phyloP scores from a whole-genome alignment of 179 eudicot species.

The Gypsophila paniculata region DNA sequence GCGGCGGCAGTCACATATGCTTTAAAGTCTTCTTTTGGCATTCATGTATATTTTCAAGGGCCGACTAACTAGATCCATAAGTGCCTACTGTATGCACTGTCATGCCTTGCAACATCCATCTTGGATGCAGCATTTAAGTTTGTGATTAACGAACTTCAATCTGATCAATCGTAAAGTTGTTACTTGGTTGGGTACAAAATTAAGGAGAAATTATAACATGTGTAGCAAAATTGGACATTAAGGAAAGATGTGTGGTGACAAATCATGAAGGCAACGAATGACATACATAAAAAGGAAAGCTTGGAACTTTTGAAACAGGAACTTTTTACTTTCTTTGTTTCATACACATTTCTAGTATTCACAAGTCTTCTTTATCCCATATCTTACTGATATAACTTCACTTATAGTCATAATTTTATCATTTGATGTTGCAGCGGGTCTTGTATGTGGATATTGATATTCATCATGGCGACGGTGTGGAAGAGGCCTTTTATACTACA shows the following conservation, averaged over 20 bases:
- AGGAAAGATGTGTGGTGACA: no score
- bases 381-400: not conserved
- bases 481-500: slow-evolving; percentile 79
- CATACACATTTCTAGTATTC: not conserved
- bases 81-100: not conserved
- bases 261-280: no score
- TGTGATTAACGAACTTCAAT: no score
- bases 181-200: slow-evolving; percentile 6
- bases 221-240: no score
- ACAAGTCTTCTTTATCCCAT: no score
- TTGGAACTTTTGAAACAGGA: not conserved
- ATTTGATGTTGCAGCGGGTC: slow-evolving; percentile 55
- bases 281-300: not conserved
- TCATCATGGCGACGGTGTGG: slow-evolving; percentile 86
- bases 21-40: not conserved
- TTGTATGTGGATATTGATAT: slow-evolving; percentile 83
- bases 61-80: not conserved
- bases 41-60: not conserved
- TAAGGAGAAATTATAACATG: no score
- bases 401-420: not conserved
- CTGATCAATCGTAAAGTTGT: no score
- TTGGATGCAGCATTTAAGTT: not conserved
- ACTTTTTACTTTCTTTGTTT: not conserved
- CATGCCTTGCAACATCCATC: not conserved
- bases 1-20: not conserved